Percentiles rank a stretch among this genome's conserved stretches.
phyloP scores from a whole-genome alignment of 108 stramenopile species.

The Epithemia pelagica region DNA sequence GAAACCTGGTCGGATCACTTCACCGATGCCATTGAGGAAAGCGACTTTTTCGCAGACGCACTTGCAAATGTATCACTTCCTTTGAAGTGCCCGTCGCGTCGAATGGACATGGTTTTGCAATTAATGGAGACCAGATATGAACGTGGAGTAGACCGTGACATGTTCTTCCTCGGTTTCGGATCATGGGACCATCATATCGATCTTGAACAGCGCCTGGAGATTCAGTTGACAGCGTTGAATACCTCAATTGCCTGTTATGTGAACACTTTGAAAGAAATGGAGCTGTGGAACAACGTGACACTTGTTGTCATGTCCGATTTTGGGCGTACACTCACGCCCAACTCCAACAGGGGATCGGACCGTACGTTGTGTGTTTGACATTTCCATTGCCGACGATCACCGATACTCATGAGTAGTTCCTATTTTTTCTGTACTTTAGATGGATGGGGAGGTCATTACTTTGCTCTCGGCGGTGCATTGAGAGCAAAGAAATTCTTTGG shows the following conservation, averaged over 20 bases:
- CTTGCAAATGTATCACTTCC: neutral
- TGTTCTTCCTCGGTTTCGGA: constrained; percentile 49
- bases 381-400: too few species aligned
- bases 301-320: constrained; percentile 34
- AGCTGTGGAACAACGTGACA: constrained; percentile 32
- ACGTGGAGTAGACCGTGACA: constrained; percentile 43
- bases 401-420: neutral
- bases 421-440: constrained; percentile 8
- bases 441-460: constrained; percentile 53
- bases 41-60: neutral
- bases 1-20: constrained; percentile 34
- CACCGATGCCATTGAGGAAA: constrained; percentile 15
- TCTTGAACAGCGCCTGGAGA: constrained; percentile 4
- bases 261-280: constrained; percentile 24
- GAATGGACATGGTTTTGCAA: constrained; percentile 35
- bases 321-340: constrained; percentile 31
- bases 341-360: constrained; percentile 48
- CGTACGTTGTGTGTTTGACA: constrained; percentile 66
- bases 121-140: constrained; percentile 37
- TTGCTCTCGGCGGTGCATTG: constrained; percentile 39
- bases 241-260: constrained; percentile 21
- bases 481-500: constrained; percentile 44
- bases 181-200: constrained; percentile 58
- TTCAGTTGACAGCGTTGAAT: constrained; percentile 17
- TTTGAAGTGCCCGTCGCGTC: constrained; percentile 1